phyloP scores from a whole-genome alignment of 148 eudicot species.

The Persicaria tinctoria region DNA sequence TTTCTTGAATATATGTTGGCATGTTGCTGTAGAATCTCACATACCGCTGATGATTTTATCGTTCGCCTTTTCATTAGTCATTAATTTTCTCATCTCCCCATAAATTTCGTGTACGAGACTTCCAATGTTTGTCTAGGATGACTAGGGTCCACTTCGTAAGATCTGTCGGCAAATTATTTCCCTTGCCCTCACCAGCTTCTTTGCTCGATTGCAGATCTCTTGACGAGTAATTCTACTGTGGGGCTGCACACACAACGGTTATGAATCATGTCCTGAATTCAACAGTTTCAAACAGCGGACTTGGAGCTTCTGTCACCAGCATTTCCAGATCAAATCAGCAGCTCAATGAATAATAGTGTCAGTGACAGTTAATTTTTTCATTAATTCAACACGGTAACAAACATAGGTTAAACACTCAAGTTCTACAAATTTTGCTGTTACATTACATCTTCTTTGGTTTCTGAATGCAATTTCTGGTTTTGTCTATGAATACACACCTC shows the following conservation, averaged over 20 bases:
- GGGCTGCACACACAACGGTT: conserved; percentile 1
- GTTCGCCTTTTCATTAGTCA: too few relatives aligned
- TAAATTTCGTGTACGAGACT: too few relatives aligned
- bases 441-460: conserved; percentile 9
- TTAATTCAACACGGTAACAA: conserved; percentile 11
- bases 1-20: neutral
- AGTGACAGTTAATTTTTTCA: conserved; percentile 9
- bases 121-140: neutral
- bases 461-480: conserved; percentile 8
- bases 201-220: conserved; percentile 3
- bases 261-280: neutral
- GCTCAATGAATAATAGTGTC: conserved; percentile 12
- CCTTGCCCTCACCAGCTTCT: neutral
- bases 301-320: neutral
- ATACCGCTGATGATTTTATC: too few relatives aligned
- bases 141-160: neutral
- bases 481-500: neutral
- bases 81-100: too few relatives aligned
- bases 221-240: neutral
- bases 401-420: conserved; percentile 6
- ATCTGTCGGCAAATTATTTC: neutral
- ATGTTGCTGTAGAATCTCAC: too few relatives aligned
- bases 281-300: neutral
- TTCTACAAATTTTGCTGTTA: conserved; percentile 3
- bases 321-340: conserved; percentile 12